Evolutionary conservation across 495 filamentous ascomycete genomes (phyloP).

Genomic region (Pseudoneurospora amorphoporcata): DNA sequence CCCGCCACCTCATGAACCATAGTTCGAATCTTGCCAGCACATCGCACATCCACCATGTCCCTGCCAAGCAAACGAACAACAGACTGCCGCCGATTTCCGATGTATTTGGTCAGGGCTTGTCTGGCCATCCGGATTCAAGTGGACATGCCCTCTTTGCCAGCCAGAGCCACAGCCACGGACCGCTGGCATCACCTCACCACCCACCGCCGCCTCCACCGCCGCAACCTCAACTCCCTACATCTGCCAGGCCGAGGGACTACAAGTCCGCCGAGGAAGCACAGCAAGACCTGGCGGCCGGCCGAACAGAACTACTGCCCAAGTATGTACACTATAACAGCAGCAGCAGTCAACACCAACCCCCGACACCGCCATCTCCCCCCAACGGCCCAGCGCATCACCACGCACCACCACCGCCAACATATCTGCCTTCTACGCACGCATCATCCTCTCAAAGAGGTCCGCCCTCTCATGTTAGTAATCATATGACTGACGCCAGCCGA

Average conservation of each 20-base stretch:
- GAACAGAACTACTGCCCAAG: conserved; percentile 82
- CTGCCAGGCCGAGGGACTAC: conserved; percentile 70
- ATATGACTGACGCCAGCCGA: conserved; percentile 28
- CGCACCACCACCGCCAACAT: not conserved
- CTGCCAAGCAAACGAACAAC: conserved; percentile 81
- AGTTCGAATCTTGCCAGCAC: conserved; percentile 77
- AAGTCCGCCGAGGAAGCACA: conserved; percentile 93
- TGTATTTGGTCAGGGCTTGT: conserved; percentile 78
- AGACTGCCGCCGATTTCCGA: conserved; percentile 89
- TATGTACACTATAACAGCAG: conserved; percentile 91
- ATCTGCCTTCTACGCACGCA: not conserved
- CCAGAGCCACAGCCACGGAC: conserved; percentile 24
- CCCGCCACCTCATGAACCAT: conserved; percentile 74
- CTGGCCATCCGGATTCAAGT: conserved; percentile 58
- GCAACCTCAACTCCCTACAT: conserved; percentile 28
- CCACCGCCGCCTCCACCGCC: conserved; percentile 29
- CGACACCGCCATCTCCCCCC: conserved; percentile 81
- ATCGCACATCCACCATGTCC: conserved; percentile 86
- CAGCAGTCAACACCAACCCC: conserved; percentile 59
- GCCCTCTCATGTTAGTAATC: not conserved
- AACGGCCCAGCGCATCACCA: not conserved
- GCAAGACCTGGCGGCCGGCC: conserved; percentile 75
- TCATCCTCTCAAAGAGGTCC: conserved; percentile 15
- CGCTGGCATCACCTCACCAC: conserved; percentile 70
- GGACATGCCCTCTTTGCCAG: conserved; percentile 47